Base-by-base conservation (phyloP, 2,329 filamentous ascomycete genomes). In the Rhynchosporium agropyri region DNA sequence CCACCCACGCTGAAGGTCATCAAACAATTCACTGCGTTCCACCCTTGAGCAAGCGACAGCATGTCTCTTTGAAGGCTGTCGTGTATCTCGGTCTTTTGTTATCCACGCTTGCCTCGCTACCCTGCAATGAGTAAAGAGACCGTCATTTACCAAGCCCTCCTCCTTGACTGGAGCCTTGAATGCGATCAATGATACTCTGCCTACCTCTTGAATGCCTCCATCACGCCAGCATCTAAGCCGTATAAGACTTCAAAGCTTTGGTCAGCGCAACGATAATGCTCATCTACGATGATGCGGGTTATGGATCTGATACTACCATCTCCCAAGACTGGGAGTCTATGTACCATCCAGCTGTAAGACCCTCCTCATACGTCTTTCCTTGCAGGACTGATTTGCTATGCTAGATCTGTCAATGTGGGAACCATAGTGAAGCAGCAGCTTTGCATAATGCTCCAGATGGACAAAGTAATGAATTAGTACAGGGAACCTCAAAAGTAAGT, bases 271-370 rank as follows among this genome's bases (percentile, higher is more conserved):
- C 36, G 9, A 10, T 7, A 3, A n/a, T 13, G 26, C 20, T 12
- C 3, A 60, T 51, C 46, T 45, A 26, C 26, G 26, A 40, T 36
- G 53, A 61, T n/a, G n/a, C n/a, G 1, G 51, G 45, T 29, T 62
- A 29, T 50, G 60, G 33, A 29, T 61, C 60, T 15, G 60, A 58
- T 15, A 57, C 54, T 8, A 62, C 60, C 9, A 29, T 62, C 7
- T 50, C 45, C n/a, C 33, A 51, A 13, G 53, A 62, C 12, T 58
- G 55, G 53, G 12, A 51, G 13, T 43, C 45, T 20, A 31, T 43
- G 29, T 56, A 50, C 36, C 36, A 57, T 29, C 28, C 20, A 42
- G 20, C 31, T 53, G 54, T 62, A 38, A 53, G 45, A 58, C 33
- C n/a, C 28, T 33, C 10, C 40, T 9, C 29, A 38, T 13, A 7